Percentiles rank a stretch among this genome's conserved stretches.
Evolutionary conservation across 2,329 filamentous ascomycete genomes (phyloP).

Genomic region (Lecanicillium sp.): DNA sequence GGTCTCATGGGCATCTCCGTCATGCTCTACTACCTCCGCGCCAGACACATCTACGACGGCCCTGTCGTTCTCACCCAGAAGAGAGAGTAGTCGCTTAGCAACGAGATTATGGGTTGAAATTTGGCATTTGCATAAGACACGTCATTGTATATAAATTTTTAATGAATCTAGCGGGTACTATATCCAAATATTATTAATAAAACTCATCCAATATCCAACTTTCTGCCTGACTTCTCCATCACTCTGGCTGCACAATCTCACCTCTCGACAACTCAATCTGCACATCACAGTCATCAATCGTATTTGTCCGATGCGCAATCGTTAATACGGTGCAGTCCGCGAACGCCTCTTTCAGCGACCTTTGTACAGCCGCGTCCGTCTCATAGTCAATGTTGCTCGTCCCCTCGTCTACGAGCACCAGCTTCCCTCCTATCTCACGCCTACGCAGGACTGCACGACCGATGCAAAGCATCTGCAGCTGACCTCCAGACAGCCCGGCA

Average conservation of each 20-base stretch:
- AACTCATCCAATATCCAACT: no score
- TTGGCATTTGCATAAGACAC: no score
- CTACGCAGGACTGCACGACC: slow-evolving; percentile 14
- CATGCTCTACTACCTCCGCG: background rate
- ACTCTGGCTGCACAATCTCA: background rate
- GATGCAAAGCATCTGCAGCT: background rate
- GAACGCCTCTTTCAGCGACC: background rate
- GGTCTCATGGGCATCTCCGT: slow-evolving; percentile 9
- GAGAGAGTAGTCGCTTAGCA: background rate
- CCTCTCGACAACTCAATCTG: background rate
- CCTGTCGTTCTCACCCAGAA: background rate
- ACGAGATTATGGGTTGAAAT: no score
- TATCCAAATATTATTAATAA: no score
- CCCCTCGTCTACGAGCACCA: background rate
- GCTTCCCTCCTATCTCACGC: slow-evolving; percentile 5
- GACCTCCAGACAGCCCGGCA: slow-evolving; percentile 26
- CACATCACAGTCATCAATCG: background rate
- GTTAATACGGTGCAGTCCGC: background rate
- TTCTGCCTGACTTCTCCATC: background rate
- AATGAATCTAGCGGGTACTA: no score
- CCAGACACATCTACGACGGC: slow-evolving; percentile 5
- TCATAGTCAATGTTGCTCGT: background rate
- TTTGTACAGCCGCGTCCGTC: background rate
- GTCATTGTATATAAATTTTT: no score
- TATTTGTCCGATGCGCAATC: background rate